Base-by-base conservation (phyloP, 768 basidiomycete species). In the Pisolithus sp. region DNA sequence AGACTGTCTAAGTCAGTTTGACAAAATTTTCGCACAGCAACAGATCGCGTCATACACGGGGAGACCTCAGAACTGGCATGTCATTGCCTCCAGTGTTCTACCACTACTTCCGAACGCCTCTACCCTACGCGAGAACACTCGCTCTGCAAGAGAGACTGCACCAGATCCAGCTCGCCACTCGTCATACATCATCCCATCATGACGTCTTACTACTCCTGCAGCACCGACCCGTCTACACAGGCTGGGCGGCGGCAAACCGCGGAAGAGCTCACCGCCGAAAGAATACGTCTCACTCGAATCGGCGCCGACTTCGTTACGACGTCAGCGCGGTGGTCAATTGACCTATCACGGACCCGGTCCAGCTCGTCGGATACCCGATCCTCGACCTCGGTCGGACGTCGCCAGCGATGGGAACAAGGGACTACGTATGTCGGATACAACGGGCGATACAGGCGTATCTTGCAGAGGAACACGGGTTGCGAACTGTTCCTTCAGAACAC, bases 301-400 rank as follows among this genome's bases (percentile, higher is more conserved):
- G 95, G 95, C 23, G 95, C 95, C 0, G 91, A 96, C 63, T 94
- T 94, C 61, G 79, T 89, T 37, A 71, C 80, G 21, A 83, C 93
- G 2, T 76, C 81, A 49, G n/a, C 77, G 96, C 49, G 96, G 96
- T 13, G 96, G 96, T 2, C 86, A 97, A 70, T 78, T 93, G 52
- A 99, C 96, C 2, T 99, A 91, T 68, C 96, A 99, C 67, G 96
- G 96, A 0, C 94, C 96, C 2, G 96, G 96, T 6, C n/a, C 96
- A 99, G 70, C 76, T 99, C 60, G 89, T 97, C 15, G 96, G 93
- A 26, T 99, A 99, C 65, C 92, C 93, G 2, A 75, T 98, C 48
- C 75, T 97, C 47, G 95, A 98, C 71, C 78, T 98, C 18, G 81
- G 81, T n/a, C 82, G 84, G 31, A 82, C 86, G 59, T 72, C 79